phyloP scores from a whole-genome alignment of 306 rosid genomes.

The Senna siamea region DNA sequence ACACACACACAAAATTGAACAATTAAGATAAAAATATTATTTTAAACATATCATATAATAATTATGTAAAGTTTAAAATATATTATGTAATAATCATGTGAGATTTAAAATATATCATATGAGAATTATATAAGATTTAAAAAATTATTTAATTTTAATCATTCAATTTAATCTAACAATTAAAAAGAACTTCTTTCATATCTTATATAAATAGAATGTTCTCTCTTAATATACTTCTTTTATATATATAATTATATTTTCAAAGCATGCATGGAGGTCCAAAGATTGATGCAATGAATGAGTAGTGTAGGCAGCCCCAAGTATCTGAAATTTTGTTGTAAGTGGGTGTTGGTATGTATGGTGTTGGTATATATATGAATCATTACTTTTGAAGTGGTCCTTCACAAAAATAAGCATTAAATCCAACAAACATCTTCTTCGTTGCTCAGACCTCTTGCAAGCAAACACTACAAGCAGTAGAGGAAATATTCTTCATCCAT shows the following conservation, averaged over 20 bases:
- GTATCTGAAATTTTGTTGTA: constrained; percentile 45
- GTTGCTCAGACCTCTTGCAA: constrained; percentile 43
- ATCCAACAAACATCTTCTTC: constrained; percentile 46
- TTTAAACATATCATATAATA: too few species aligned
- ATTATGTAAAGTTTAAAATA: too few species aligned
- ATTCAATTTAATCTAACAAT: too few species aligned
- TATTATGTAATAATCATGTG: too few species aligned
- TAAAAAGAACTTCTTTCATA: too few species aligned
- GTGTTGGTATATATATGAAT: not conserved
- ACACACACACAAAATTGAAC: too few species aligned
- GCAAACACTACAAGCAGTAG: constrained; percentile 33
- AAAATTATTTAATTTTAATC: too few species aligned
- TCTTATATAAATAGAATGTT: too few species aligned
- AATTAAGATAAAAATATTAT: too few species aligned
- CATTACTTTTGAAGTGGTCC: constrained; percentile 60
- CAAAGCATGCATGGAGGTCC: constrained; percentile 43
- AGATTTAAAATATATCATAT: too few species aligned
- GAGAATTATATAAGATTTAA: too few species aligned
- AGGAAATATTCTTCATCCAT: constrained; percentile 48
- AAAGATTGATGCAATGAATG: constrained; percentile 50
- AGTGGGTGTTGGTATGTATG: not conserved
- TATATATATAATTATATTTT: constrained; percentile 30
- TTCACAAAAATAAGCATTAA: constrained; percentile 36
- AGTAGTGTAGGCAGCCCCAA: constrained; percentile 29
- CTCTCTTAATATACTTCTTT: too few species aligned